Percentiles rank a stretch among this genome's conserved stretches.
Conservation (phyloP, 331 rosid genomes). For the Stylosanthes scabra region DNA sequence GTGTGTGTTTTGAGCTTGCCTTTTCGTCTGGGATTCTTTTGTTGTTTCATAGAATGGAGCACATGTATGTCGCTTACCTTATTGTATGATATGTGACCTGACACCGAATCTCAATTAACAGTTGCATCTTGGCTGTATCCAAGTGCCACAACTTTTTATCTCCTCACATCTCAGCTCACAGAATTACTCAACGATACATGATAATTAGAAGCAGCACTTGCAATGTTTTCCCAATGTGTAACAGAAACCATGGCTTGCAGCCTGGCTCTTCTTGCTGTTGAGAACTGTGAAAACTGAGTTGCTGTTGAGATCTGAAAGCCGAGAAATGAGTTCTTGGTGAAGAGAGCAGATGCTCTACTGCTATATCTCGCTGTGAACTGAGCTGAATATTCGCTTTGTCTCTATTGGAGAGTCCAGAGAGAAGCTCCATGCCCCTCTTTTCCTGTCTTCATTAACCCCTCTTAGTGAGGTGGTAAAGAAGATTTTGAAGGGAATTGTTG, state of each 20-base stretch:
- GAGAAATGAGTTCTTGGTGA: background rate
- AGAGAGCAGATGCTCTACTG: background rate
- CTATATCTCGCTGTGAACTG: background rate
- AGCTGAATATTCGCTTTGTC: background rate
- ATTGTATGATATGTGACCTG: constrained; percentile 1
- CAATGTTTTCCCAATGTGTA: background rate
- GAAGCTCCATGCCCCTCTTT: background rate
- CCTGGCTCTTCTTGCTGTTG: constrained; percentile 17
- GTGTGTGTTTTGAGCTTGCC: background rate
- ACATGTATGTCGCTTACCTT: background rate
- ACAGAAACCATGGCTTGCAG: background rate
- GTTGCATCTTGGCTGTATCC: constrained; percentile 1
- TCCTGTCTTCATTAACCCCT: background rate
- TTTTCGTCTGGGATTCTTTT: background rate
- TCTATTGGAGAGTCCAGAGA: constrained; percentile 11
- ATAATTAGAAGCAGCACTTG: background rate
- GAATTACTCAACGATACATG: constrained; percentile 10
- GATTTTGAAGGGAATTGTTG: background rate
- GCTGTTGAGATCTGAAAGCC: constrained; percentile 15
- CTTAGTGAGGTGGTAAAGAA: constrained; percentile 23
- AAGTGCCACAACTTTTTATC: constrained; percentile 20
- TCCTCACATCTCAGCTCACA: constrained; percentile 22
- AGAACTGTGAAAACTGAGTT: constrained; percentile 27
- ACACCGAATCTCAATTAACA: constrained; percentile 19
- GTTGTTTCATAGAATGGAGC: background rate